Percentiles rank a stretch among this genome's conserved stretches.
Conservation (phyloP, 2,329 filamentous ascomycete species). For the Hortaea werneckii region DNA sequence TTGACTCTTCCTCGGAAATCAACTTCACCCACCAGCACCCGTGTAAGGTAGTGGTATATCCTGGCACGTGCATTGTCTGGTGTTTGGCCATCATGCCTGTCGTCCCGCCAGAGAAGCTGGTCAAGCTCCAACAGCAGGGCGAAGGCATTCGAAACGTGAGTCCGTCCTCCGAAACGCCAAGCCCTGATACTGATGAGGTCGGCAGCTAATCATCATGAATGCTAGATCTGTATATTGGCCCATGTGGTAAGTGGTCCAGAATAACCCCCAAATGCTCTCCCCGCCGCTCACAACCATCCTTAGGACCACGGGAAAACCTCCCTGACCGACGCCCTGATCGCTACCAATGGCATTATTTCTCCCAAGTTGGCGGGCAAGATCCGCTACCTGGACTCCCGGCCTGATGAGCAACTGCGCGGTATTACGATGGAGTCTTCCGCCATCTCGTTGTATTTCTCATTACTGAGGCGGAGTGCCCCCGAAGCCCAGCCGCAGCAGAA, state of each 20-base stretch:
- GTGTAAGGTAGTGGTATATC: too few species aligned
- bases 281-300: background rate
- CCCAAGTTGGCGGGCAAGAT: conserved; percentile 96
- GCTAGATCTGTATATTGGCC: conserved; percentile 75
- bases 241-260: conserved; percentile 57
- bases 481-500: conserved; percentile 47
- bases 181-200: conserved; percentile 5
- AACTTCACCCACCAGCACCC: too few species aligned
- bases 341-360: conserved; percentile 98
- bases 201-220: conserved; percentile 10
- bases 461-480: conserved; percentile 64
- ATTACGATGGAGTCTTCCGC: conserved; percentile 99
- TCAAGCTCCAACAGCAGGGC: conserved; percentile 76
- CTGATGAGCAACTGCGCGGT: conserved; percentile 88
- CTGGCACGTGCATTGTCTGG: too few species aligned
- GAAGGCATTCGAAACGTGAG: conserved; percentile 86
- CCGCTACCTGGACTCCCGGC: conserved; percentile 89
- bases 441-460: conserved; percentile 91
- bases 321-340: conserved; percentile 86
- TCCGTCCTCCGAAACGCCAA: conserved; percentile 6
- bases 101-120: conserved; percentile 80
- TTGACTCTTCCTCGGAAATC: too few species aligned
- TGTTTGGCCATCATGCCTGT: conserved; percentile 60
- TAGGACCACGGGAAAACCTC: conserved; percentile 97
- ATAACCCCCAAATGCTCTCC: background rate